These are phyloP conservation scores for Salix purpurea DNA, from an alignment of 345 rosid species.

Conservation along the genomic window DNA sequence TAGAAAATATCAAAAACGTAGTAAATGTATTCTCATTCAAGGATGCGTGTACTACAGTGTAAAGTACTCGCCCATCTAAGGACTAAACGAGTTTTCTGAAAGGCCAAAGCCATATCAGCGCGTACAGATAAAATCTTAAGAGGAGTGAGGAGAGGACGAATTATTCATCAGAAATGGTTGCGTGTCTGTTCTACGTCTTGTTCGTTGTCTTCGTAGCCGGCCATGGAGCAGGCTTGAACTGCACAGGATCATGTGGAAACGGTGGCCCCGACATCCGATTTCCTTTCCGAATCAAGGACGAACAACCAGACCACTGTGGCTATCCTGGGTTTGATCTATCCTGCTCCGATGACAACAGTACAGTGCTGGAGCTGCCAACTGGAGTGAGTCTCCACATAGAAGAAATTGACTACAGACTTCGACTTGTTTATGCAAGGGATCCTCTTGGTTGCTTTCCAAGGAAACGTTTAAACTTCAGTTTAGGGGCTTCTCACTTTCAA, in stretches of 20 bases:
- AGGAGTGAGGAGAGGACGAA: no score
- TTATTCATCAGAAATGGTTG: neutral
- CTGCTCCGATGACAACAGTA: slow-evolving; percentile 11
- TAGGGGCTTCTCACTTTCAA: slow-evolving; percentile 1
- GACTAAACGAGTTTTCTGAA: no score
- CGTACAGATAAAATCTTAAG: no score
- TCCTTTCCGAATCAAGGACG: slow-evolving; percentile 7
- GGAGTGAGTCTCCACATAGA: neutral
- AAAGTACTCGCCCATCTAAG: no score
- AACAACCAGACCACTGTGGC: neutral
- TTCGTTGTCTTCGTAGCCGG: neutral
- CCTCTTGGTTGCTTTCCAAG: slow-evolving; percentile 3
- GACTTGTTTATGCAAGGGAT: neutral
- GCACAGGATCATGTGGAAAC: neutral
- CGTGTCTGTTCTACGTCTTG: no score
- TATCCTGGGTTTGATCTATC: slow-evolving; percentile 16
- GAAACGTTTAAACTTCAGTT: neutral
- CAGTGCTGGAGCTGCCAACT: slow-evolving; percentile 17
- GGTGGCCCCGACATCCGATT: slow-evolving; percentile 1
- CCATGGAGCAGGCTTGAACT: neutral
- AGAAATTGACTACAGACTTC: slow-evolving; percentile 4
- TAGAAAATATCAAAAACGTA: no score
- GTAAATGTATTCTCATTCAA: no score
- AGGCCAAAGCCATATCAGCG: no score
- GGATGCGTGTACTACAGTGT: no score